phyloP scores from a whole-genome alignment of 2,329 filamentous ascomycete genomes.

The Malbranchea zuffiana region DNA sequence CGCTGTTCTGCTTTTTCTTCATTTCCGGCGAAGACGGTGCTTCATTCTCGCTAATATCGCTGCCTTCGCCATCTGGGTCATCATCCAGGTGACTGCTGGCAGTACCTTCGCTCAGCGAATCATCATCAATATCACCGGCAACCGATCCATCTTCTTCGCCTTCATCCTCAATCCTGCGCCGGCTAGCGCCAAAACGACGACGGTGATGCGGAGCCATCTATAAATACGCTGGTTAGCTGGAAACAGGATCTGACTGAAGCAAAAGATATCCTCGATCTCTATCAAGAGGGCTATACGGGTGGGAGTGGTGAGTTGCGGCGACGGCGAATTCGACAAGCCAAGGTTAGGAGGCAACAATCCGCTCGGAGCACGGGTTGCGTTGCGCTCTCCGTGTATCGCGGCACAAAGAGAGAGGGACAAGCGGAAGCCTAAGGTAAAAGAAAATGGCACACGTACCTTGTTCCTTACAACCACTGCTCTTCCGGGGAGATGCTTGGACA shows the following conservation, averaged over 20 bases:
- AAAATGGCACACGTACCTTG: slow-evolving; percentile 6
- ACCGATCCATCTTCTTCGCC: slow-evolving; percentile 41
- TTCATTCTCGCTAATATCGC: slow-evolving; percentile 46
- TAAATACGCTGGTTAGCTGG: too few species aligned
- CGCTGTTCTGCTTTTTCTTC: neutral
- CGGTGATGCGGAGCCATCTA: slow-evolving; percentile 34
- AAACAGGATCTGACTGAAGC: too few species aligned
- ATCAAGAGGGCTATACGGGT: too few species aligned
- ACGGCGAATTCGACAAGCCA: slow-evolving; percentile 5
- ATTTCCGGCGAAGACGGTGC: slow-evolving; percentile 22
- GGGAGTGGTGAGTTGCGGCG: too few species aligned
- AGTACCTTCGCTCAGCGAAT: slow-evolving; percentile 54
- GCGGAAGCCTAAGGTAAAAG: neutral
- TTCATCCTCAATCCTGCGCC: slow-evolving; percentile 37
- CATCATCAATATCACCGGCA: slow-evolving; percentile 45
- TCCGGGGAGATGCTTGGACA: slow-evolving; percentile 3
- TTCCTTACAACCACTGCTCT: slow-evolving; percentile 2
- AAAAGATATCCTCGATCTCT: too few species aligned
- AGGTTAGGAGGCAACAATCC: neutral
- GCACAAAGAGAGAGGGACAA: slow-evolving; percentile 2
- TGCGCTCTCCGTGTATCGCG: too few species aligned
- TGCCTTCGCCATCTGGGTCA: slow-evolving; percentile 49
- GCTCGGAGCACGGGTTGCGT: too few species aligned
- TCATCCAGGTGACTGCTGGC: slow-evolving; percentile 46
- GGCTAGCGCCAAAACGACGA: slow-evolving; percentile 36